Evolutionary conservation across 75 land plant genomes (phyloP), one percentile per base, ranked within the genome.

Genomic region (Pinus albicaulis): DNA sequence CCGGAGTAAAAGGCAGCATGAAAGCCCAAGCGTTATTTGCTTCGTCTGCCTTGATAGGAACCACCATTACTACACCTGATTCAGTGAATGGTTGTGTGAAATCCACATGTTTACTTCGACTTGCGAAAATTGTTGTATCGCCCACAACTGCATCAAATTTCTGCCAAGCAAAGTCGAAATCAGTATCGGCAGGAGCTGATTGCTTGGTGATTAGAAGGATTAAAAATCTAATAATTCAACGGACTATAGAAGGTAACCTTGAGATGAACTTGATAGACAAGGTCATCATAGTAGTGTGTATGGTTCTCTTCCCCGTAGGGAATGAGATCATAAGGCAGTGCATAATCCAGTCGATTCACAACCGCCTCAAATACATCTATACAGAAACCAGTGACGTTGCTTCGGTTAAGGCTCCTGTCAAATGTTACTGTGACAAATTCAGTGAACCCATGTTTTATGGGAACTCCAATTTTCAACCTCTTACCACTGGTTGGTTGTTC

Each of bases 11-110:
- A 0, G 92, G 92, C 74, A 69, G 80, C 72, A 90, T 20, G 76
- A 90, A 90, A 3, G 84, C 78, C 90, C 88, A 88, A 3, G 79
- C 72, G n/a, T 75, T 82, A 62, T 82, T 85, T 20, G 48, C 62
- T 4, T 76, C 63, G 5, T 66, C 74, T 15, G 57, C 57, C 31
- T 62, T 81, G 15, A 85, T 20, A 1, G 96, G 93, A 56, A 91
- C 96, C 4, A 86, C 79, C 73, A 91, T 88, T 56, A 77, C 81
- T 59, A 92, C 78, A 0, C 92, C 91, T 1, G 93, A 89, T 24
- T 95, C 88, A 0, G 87, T 87, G 75, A 82, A 95, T 0, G 98
- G 95, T 17, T 89, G 79, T 25, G 95, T 89, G 79, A 95, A 95
- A 69, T 95, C 98, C 22, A 95, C 93, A 66, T 81, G 76, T 20